A percentile compares a stretch with the other conserved stretches of the same genome.
These are phyloP conservation scores for Nephelium lappaceum DNA, from an alignment of 345 rosid genomes.

Conservation along the genomic window DNA sequence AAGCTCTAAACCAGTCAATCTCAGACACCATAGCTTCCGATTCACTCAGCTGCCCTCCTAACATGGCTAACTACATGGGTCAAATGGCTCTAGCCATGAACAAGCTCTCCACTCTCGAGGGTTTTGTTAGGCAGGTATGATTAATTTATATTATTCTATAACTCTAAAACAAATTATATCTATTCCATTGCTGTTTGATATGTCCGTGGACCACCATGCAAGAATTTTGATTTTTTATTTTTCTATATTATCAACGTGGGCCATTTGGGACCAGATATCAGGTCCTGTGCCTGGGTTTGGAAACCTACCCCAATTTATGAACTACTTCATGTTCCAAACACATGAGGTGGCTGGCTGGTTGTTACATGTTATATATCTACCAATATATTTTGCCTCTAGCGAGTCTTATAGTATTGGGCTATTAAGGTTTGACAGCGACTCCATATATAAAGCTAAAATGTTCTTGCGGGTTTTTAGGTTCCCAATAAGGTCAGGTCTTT, in stretches of 20 bases:
- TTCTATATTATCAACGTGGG: neutral
- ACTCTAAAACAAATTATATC: neutral
- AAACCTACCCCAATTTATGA: slow-evolving; percentile 37
- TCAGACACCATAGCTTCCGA: slow-evolving; percentile 87
- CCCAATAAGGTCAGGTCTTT: neutral
- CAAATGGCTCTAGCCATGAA: slow-evolving; percentile 95
- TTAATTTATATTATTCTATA: no score
- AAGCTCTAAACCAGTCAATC: slow-evolving; percentile 79
- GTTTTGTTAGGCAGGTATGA: slow-evolving; percentile 89
- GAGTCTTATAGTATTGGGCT: slow-evolving; percentile 1
- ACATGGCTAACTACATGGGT: slow-evolving; percentile 91
- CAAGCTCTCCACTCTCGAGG: slow-evolving; percentile 90
- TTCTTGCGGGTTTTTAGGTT: neutral
- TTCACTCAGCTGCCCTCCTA: slow-evolving; percentile 72
- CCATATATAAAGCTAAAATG: no score
- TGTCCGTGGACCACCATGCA: slow-evolving; percentile 13
- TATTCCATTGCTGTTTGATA: neutral
- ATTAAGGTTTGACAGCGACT: neutral
- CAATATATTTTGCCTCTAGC: neutral
- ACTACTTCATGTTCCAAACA: slow-evolving; percentile 39
- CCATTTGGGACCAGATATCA: slow-evolving; percentile 23
- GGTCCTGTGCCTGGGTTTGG: slow-evolving; percentile 29
- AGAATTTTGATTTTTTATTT: neutral
- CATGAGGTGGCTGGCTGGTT: slow-evolving; percentile 18
- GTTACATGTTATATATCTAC: slow-evolving; percentile 15